Percentiles rank a stretch among this genome's conserved stretches.
Evolutionary conservation across 1,284 basidiomycete species (phyloP).

Genomic region (Tilletia walkeri): DNA sequence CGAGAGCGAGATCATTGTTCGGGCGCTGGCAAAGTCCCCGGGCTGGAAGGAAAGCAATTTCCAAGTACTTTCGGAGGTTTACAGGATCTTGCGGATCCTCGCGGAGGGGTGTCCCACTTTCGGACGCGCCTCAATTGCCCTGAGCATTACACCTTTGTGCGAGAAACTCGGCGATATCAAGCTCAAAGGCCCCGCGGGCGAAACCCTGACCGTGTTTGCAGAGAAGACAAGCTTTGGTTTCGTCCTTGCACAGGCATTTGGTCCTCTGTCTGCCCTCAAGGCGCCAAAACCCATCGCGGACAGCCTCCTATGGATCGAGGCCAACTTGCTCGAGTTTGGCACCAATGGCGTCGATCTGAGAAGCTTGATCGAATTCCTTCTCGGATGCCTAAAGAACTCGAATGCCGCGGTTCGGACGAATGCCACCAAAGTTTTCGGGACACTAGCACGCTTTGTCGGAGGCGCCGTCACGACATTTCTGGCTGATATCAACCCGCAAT

Average conservation of each 20-base stretch:
- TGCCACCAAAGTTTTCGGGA: constrained; percentile 91
- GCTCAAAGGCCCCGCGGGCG: constrained; percentile 93
- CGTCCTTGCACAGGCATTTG: constrained; percentile 73
- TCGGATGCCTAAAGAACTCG: constrained; percentile 81
- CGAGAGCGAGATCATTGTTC: constrained; percentile 84
- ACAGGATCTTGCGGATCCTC: constrained; percentile 61
- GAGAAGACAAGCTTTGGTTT: constrained; percentile 94
- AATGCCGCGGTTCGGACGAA: constrained; percentile 90
- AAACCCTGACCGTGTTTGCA: constrained; percentile 75
- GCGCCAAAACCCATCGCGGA: constrained; percentile 96
- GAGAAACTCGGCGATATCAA: constrained; percentile 98
- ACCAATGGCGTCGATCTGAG: constrained; percentile 80
- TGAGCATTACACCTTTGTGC: constrained; percentile 78
- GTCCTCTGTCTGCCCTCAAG: constrained; percentile 60
- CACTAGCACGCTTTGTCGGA: constrained; percentile 86
- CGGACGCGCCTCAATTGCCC: constrained; percentile 77
- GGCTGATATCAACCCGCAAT: constrained; percentile 89
- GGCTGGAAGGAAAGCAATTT: constrained; percentile 99
- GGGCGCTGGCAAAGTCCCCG: constrained; percentile 83
- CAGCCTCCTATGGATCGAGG: constrained; percentile 83
- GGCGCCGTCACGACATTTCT: constrained; percentile 84
- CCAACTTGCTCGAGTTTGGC: constrained; percentile 86
- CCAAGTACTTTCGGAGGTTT: constrained; percentile 62
- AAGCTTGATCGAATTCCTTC: constrained; percentile 84
- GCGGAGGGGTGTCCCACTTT: constrained; percentile 80